Evolutionary conservation across 352 stramenopile genomes (phyloP), one percentile per base, ranked within the genome.

Genomic region (Phytophthora sp.): DNA sequence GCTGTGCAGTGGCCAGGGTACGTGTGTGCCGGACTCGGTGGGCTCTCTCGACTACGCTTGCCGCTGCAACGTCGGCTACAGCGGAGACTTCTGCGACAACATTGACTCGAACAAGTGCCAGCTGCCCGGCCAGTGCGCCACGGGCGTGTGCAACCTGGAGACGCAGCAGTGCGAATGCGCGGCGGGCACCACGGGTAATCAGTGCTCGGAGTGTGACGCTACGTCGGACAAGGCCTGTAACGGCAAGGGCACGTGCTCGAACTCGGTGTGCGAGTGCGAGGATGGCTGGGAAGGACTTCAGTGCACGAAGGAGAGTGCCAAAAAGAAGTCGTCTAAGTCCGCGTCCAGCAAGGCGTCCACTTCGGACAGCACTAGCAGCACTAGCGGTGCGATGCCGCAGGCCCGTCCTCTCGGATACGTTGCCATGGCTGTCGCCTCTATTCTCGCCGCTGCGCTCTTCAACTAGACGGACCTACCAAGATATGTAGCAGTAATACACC

Each of bases 21-120:
- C 84, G 43, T 92, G 84, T 46, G 41, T 84, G 13, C 71, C 80
- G 3, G 68, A 76, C 24, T 46, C 44, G 1, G 53, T 76, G 0
- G 82, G 57, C 18, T 77, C 64, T 42, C 65, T 84, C 46, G 55
- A 73, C 34, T 92, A 91, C 74, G 77, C 63, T 35, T 92, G 84
- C 70, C 75, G 71, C 34, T 92, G 82, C 74, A 91, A 89, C 63
- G 46, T 79, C n/a, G 84, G 84, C 39, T 92, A 92, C 82, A 86
- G 72, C 34, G 77, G 77, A 4, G 63, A 77, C 51, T 77, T 71
- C 51, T 91, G 82, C 44, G 72, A 87, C 35, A 56, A 57, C 5
- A 76, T 87, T n/a, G 72, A 81, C 44, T 89, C 81, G 37, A 91
- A 91, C 79, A 87, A 88, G 63, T 92, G 84, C 62, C 77, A 84